Evolutionary conservation across 768 basidiomycete genomes (phyloP).

Genomic region (Coprinellus aureogranulatus): DNA sequence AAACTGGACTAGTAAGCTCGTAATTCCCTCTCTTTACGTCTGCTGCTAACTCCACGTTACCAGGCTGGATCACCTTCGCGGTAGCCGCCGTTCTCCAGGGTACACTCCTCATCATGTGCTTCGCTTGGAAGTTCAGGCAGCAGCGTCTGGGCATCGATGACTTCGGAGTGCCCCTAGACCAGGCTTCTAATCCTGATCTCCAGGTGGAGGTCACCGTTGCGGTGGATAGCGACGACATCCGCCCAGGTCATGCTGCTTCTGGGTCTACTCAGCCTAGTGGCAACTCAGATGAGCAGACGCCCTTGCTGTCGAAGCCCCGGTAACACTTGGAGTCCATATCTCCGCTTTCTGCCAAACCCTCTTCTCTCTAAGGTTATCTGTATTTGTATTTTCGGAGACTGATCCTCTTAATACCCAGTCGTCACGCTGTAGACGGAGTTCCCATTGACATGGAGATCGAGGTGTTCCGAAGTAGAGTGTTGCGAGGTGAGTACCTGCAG

Average conservation of each 20-base stretch:
- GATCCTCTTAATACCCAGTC: too few relatives aligned
- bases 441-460: too few relatives aligned
- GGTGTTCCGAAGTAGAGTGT: too few relatives aligned
- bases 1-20: slow-evolving; percentile 14
- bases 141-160: slow-evolving; percentile 76
- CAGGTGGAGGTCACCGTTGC: not conserved
- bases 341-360: too few relatives aligned
- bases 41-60: slow-evolving; percentile 21
- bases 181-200: not conserved
- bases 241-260: not conserved
- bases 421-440: too few relatives aligned
- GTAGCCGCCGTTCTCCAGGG: slow-evolving; percentile 85
- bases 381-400: too few relatives aligned
- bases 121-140: slow-evolving; percentile 83
- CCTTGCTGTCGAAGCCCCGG: slow-evolving; percentile 23
- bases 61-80: slow-evolving; percentile 83
- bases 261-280: not conserved
- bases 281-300: not conserved
- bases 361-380: too few relatives aligned
- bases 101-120: slow-evolving; percentile 77
- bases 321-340: too few relatives aligned
- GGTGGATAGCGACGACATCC: not conserved
- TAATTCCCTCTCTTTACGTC: slow-evolving; percentile 16
- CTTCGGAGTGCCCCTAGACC: slow-evolving; percentile 64
- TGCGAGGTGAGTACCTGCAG: too few relatives aligned